Base-by-base conservation (phyloP, 2,329 filamentous ascomycete genomes). In the Penicillium sclerotiorum region DNA sequence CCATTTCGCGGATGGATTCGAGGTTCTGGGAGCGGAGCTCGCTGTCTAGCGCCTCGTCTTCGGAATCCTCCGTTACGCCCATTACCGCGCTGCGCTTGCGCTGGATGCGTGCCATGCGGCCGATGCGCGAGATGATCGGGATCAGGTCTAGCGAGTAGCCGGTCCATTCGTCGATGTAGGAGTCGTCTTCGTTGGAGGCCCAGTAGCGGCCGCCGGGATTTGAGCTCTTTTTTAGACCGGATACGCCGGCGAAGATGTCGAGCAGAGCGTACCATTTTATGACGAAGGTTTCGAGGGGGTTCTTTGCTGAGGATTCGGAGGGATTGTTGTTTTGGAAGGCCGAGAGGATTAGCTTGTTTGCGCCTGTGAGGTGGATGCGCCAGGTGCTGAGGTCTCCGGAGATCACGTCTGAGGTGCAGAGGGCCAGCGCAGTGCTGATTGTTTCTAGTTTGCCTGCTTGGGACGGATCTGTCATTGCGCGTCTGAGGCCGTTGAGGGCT, bases 81-180 rank as follows among this genome's bases (percentile, higher is more conserved):
- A 37, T 50, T 4, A 41, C 28, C 9, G 36, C 21, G 8, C 13
- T 27, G 27, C 7, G 25, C 18, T 46, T 41, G 6, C 38, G 43
- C 22, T 42, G 48, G 1, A 38, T 37, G 9, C 23, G 37, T 1
- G 46, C 46, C 46, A 49, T 32, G n/a, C 23, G 30, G 11, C 46
- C 46, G 20, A 49, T 49, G n/a, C 27, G 21, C 13, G 46, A 38
- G 2, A 49, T 49, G 8, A 49, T 49, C 18, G 46, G 46, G 22
- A 49, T 49, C 23, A 49, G 25, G n/a, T 49, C 46, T 23, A 43
- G 21, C 5, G 46, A 43, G 32, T 49, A 49, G 21, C 46, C 46
- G 7, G 46, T 49, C 46, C 46, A 49, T 17, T 49, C 46, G 25
- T 49, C 46, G 25, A 49, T 49, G 12, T 49, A 49, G n/a, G 22